Percentiles rank a stretch among this genome's conserved stretches.
Conservation (phyloP, 192 early-diverging fungal genomes). For the Backusella tarrabulga region DNA sequence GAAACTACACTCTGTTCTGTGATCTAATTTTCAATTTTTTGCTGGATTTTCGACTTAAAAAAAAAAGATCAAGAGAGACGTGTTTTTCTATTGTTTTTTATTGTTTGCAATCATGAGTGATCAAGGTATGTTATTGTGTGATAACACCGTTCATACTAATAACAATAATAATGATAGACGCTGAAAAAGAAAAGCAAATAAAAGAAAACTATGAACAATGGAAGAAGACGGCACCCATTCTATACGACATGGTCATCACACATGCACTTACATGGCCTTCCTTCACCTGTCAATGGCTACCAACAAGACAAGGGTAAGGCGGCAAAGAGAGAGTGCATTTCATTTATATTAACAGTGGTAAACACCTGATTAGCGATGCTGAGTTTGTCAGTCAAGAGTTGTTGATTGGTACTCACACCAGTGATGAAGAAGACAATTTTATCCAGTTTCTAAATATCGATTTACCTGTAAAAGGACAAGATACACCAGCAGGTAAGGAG, state of each 20-base stretch:
- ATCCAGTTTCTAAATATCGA: slow-evolving; percentile 88
- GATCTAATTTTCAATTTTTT: too few species aligned
- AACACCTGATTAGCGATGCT: slow-evolving; percentile 58
- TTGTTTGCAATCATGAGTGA: not conserved
- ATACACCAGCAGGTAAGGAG: slow-evolving; percentile 65
- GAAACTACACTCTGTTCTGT: too few species aligned
- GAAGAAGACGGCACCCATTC: slow-evolving; percentile 98
- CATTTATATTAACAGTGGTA: not conserved
- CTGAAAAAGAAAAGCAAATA: slow-evolving; percentile 77
- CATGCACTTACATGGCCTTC: slow-evolving; percentile 99
- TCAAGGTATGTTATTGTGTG: not conserved
- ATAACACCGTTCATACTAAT: not conserved
- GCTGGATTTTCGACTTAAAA: too few species aligned
- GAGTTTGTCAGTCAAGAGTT: slow-evolving; percentile 87
- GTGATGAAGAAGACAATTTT: slow-evolving; percentile 93
- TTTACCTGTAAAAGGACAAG: slow-evolving; percentile 53
- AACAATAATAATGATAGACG: not conserved
- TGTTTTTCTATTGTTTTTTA: too few species aligned
- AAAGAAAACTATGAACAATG: slow-evolving; percentile 98
- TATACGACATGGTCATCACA: slow-evolving; percentile 96
- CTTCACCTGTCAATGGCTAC: slow-evolving; percentile 96
- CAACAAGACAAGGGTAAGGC: slow-evolving; percentile 74
- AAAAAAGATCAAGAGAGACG: too few species aligned
- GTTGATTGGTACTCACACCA: slow-evolving; percentile 94
- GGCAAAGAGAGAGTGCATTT: not conserved